phyloP scores from a whole-genome alignment of 2,329 filamentous ascomycete species.

The Talaromyces rugulosus region DNA sequence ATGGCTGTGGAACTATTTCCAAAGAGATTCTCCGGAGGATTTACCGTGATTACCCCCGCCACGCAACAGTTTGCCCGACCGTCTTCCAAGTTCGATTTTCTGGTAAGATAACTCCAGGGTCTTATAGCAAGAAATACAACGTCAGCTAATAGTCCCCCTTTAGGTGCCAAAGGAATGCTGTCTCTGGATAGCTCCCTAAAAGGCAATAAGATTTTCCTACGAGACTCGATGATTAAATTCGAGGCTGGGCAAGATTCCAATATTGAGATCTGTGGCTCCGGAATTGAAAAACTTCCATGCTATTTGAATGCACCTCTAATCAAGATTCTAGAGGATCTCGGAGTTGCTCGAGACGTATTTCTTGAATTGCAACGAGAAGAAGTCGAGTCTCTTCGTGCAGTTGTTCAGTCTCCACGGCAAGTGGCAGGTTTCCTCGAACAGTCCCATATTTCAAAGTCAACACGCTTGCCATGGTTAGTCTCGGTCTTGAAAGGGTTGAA shows the following conservation, averaged over 20 bases:
- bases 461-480: conserved; percentile 61
- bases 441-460: conserved; percentile 57
- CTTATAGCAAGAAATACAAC: neutral
- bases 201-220: conserved; percentile 58
- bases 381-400: conserved; percentile 55
- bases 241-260: conserved; percentile 15
- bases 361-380: conserved; percentile 60
- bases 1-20: conserved; percentile 75
- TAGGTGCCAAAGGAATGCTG: conserved; percentile 70
- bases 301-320: conserved; percentile 76
- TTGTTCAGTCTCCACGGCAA: conserved; percentile 57
- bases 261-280: conserved; percentile 48
- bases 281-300: conserved; percentile 62
- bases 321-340: conserved; percentile 80
- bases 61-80: conserved; percentile 20
- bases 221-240: conserved; percentile 79
- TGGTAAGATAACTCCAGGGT: conserved; percentile 35
- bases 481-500: conserved; percentile 51
- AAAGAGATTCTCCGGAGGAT: conserved; percentile 55
- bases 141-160: neutral
- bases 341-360: conserved; percentile 57
- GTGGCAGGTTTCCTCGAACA: conserved; percentile 61
- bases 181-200: conserved; percentile 60
- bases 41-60: conserved; percentile 40
- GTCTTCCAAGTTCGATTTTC: conserved; percentile 68